Percentiles rank a stretch among this genome's conserved stretches.
phyloP scores from a whole-genome alignment of 2,329 filamentous ascomycete genomes.

The Alternaria alternata region DNA sequence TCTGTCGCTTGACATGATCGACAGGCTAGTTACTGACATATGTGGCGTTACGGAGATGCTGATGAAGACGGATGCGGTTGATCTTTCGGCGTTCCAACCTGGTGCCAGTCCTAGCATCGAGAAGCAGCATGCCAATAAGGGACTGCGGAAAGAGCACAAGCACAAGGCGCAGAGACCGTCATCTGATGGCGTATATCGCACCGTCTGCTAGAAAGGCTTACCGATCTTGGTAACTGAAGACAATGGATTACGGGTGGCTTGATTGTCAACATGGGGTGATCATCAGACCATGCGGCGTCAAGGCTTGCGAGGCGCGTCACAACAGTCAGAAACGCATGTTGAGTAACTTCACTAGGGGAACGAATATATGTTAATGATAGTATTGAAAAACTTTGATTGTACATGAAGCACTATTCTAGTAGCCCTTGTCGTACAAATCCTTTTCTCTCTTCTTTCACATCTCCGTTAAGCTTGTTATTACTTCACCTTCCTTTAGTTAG shows the following conservation, averaged over 20 bases:
- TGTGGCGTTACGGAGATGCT: constrained; percentile 67
- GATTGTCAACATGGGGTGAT: background rate
- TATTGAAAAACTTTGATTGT: background rate
- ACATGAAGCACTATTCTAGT: background rate
- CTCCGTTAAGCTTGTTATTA: background rate
- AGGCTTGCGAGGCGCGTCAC: background rate
- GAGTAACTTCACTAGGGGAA: background rate
- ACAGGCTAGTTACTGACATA: constrained; percentile 69
- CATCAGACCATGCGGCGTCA: background rate
- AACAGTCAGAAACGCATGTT: background rate
- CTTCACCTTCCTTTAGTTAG: background rate
- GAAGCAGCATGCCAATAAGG: constrained; percentile 52
- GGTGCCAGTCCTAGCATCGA: constrained; percentile 48
- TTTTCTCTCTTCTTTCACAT: background rate
- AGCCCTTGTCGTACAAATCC: background rate
- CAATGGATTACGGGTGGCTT: background rate
- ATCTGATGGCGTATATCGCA: constrained; percentile 56
- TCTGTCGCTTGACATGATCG: constrained; percentile 73
- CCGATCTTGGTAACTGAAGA: background rate
- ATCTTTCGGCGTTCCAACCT: constrained; percentile 61
- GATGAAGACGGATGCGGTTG: constrained; percentile 62
- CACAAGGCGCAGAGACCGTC: constrained; percentile 54
- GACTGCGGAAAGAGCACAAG: constrained; percentile 51
- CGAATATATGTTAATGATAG: background rate
- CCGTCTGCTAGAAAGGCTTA: constrained; percentile 52